Conservation (phyloP, 2,329 filamentous ascomycete genomes). For the Plenodomus biglobosus region DNA sequence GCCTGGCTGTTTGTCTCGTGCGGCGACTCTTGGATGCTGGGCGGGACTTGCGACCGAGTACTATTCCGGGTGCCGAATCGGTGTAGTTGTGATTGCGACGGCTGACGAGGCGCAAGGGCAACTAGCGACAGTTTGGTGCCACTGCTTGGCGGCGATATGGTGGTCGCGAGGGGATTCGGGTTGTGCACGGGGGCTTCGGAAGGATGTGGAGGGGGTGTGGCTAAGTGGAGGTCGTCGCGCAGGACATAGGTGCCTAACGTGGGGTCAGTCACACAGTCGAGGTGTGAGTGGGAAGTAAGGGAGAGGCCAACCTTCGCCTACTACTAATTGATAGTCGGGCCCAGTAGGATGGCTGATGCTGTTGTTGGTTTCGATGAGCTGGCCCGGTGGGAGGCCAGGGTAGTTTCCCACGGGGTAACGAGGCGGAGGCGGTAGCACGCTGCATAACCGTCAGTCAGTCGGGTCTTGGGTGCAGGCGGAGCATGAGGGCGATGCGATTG, state of each 20-base stretch:
- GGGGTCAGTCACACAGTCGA: constrained; percentile 11
- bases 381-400: constrained; percentile 70
- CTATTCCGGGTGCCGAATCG: constrained; percentile 47
- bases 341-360: constrained; percentile 76
- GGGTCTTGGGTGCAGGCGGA: constrained; percentile 17
- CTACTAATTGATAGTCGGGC: constrained; percentile 84
- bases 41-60: constrained; percentile 46
- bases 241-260: constrained; percentile 69
- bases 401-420: constrained; percentile 78
- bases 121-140: constrained; percentile 84
- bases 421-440: constrained; percentile 77
- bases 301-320: constrained; percentile 75
- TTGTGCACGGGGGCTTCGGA: constrained; percentile 86
- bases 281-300: background rate
- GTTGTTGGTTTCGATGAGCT: constrained; percentile 93
- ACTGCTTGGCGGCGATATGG: constrained; percentile 75
- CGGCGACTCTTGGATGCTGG: constrained; percentile 50
- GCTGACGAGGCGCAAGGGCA: constrained; percentile 61
- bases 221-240: constrained; percentile 87
- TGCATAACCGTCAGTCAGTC: constrained; percentile 32
- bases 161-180: constrained; percentile 87
- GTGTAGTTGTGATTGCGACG: constrained; percentile 48
- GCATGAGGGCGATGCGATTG: constrained; percentile 29
- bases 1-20: constrained; percentile 49
- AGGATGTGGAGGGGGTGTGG: constrained; percentile 91